Evolutionary conservation across 2,329 filamentous ascomycete species (phyloP), one percentile per base, ranked within the genome.

Genomic region (Septoria petroselini): DNA sequence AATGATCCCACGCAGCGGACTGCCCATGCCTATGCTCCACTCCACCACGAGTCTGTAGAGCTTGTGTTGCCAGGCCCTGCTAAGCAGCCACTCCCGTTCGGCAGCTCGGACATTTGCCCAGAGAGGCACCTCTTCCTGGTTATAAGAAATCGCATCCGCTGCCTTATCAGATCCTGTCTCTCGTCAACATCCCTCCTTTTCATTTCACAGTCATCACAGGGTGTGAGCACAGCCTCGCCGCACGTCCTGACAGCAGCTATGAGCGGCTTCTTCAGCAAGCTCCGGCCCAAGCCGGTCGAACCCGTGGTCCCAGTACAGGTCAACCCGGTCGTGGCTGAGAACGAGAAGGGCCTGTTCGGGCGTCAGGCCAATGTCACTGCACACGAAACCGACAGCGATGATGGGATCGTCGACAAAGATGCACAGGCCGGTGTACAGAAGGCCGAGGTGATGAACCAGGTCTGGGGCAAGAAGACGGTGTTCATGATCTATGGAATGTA

Each of bases 351-450:
- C 6, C 18, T 33, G 8, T 41, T 31, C 21, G 35, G 30, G 18
- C 27, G 35, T 19, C 35, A 41, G 37, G 35, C 37, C 14, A 31
- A 21, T 33, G 37, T 33, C n/a, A 27, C 29, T 11, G 44, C 35
- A 29, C 35, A 40, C 29, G 44, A 48, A 14, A 41, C 23, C 7
- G 37, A 48, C 19, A 42, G 42, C 38, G 43, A 51, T 17, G 48
- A 51, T 43, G 48, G 41, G 21, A 12, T 46, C 8, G 42, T 38
- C 25, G 33, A 43, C 30, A 38, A 52, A 37, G 27, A 48, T 30
- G 68, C 66, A 40, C 67, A 71, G 31, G 52, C 63, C 19, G 71
- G 71, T 52, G 66, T 73, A 1, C 64, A 72, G 59, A 65, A 67
- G 30, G 65, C 67, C 15, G 64, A 72, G 47, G 70, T 71, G 19